Evolutionary conservation across 257 asterid species (phyloP), one percentile per base, ranked within the genome.

Genomic region (Prunella vulgaris): DNA sequence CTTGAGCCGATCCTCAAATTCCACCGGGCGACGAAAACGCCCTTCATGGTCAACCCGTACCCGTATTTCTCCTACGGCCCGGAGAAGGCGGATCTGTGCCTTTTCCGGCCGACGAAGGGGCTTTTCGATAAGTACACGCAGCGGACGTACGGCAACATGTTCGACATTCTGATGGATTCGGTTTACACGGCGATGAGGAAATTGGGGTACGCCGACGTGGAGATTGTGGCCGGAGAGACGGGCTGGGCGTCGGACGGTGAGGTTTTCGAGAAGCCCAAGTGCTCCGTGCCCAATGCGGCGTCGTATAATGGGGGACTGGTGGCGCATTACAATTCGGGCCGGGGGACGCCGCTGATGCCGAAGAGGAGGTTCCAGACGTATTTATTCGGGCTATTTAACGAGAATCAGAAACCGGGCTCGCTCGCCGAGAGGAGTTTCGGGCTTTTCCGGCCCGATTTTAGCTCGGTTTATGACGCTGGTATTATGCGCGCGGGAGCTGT

Each of bases 171-270:
- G 2, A 13, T 93, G 76, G 98, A 93, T 49, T 81, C 96, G 0
- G 86, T 88, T 0, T 74, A 35, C 62, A 58, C 69, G 62, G 77
- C 95, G 4, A 90, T 93, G 98, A 80, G 67, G 76, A 87, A 78
- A 66, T 28, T 90, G 30, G 96, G 98, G 2, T 87, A 60, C 38
- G 83, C 52, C 0, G 98, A 93, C 46, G 97, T 93, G 14, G 86
- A 78, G 0, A 82, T 93, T 1, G 82, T 52, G 28, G 87, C 78
- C 2, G 96, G 90, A 0, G 98, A 93, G 77, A 88, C 96, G 7
- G 98, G 98, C 28, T 90, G 98, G 98, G 84, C 98, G 5, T 93
- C 97, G 5, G n/a, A 64, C 1, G 96, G 93, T 0, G 97, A 88
- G 60, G 71, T 68, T 0, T 75, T 59, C 64, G 94, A 88, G 82